These are phyloP conservation scores for Teunomyces stri DNA, from an alignment of 805 yeast genomes.

Conservation along the genomic window DNA sequence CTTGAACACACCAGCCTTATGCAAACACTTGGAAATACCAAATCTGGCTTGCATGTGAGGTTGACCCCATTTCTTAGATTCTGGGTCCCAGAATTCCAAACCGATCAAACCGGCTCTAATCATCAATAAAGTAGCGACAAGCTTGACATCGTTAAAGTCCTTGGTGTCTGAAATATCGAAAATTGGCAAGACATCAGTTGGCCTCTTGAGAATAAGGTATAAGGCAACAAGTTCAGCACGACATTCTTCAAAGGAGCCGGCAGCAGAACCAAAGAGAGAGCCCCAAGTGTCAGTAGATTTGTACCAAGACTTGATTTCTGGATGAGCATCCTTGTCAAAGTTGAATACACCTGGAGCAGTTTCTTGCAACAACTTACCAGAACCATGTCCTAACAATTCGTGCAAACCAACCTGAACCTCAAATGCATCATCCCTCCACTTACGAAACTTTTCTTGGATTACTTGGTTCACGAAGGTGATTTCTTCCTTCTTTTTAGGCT, in stretches of 20 bases:
- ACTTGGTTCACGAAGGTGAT: constrained; percentile 60
- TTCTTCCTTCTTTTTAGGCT: constrained; percentile 64
- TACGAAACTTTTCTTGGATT: constrained; percentile 57
- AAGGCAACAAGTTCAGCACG: constrained; percentile 90
- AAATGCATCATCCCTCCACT: constrained; percentile 77
- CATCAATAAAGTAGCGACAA: constrained; percentile 75
- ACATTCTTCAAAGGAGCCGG: constrained; percentile 91
- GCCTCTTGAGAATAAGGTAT: constrained; percentile 67
- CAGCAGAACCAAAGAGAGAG: constrained; percentile 71
- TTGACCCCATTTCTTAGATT: constrained; percentile 84
- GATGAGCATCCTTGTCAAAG: constrained; percentile 64
- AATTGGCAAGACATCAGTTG: constrained; percentile 58
- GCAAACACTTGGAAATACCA: constrained; percentile 74
- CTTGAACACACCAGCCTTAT: constrained; percentile 63
- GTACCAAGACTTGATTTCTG: constrained; percentile 70
- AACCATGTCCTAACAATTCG: constrained; percentile 87
- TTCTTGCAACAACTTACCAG: constrained; percentile 72
- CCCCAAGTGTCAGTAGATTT: constrained; percentile 90
- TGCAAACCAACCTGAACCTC: constrained; percentile 95
- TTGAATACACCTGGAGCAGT: constrained; percentile 62
- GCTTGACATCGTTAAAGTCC: constrained; percentile 63
- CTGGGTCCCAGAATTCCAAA: constrained; percentile 85
- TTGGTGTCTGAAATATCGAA: constrained; percentile 61
- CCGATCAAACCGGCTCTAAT: constrained; percentile 84
- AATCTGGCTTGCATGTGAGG: constrained; percentile 93